Percentiles rank a stretch among this genome's conserved stretches.
Evolutionary conservation across 108 stramenopile species (phyloP).

Genomic region (Pseudonitzschia delicatissima): DNA sequence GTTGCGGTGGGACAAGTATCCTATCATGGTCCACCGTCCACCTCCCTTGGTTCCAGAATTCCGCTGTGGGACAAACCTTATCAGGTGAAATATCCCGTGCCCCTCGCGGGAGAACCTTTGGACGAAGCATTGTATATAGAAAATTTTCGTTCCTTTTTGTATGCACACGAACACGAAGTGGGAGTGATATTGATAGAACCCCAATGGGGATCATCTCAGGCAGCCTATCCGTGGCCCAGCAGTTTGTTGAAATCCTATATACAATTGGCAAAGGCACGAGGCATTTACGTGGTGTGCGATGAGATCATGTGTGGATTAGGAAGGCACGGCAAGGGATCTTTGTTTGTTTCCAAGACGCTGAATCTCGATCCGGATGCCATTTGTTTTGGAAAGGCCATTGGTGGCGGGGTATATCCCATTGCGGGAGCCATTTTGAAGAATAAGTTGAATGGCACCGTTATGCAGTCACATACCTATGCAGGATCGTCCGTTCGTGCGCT

Average conservation of each 20-base stretch:
- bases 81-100: slow-evolving; percentile 53
- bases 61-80: slow-evolving; percentile 41
- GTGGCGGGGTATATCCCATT: slow-evolving; percentile 49
- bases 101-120: slow-evolving; percentile 35
- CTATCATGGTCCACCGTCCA: slow-evolving; percentile 64
- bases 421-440: slow-evolving; percentile 53
- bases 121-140: slow-evolving; percentile 25
- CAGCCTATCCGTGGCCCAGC: slow-evolving; percentile 48
- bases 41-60: slow-evolving; percentile 45
- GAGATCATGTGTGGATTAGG: slow-evolving; percentile 72
- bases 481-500: slow-evolving; percentile 51
- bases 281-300: slow-evolving; percentile 41
- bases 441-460: slow-evolving; percentile 32
- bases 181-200: slow-evolving; percentile 60
- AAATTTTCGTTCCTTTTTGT: slow-evolving; percentile 37
- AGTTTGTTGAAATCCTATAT: slow-evolving; percentile 41
- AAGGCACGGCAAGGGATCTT: slow-evolving; percentile 47
- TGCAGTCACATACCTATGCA: slow-evolving; percentile 62
- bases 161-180: slow-evolving; percentile 31
- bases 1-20: slow-evolving; percentile 50
- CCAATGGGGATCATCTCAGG: slow-evolving; percentile 57
- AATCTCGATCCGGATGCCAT: slow-evolving; percentile 48
- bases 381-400: slow-evolving; percentile 63
- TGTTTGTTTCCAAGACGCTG: slow-evolving; percentile 51
- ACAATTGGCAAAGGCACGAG: slow-evolving; percentile 29